phyloP scores from a whole-genome alignment of 2,329 filamentous ascomycete species.

The Xylaria sp. region DNA sequence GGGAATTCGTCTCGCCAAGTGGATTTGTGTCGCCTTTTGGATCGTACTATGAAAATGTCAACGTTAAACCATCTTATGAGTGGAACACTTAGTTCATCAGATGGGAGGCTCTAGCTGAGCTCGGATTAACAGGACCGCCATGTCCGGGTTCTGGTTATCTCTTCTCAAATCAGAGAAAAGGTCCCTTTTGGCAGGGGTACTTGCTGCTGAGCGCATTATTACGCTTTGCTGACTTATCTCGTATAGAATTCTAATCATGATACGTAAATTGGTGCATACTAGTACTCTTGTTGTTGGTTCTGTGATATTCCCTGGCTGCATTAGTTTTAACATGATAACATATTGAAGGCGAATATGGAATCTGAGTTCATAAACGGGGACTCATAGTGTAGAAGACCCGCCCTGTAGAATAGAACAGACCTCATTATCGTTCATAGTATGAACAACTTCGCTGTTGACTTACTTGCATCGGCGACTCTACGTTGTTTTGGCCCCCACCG shows the following conservation, averaged over 20 bases:
- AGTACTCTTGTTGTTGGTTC: neutral
- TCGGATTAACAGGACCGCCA: neutral
- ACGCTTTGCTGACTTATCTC: neutral
- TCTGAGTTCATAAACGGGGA: neutral
- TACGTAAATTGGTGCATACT: neutral
- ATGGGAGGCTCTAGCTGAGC: no score
- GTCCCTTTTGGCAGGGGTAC: neutral
- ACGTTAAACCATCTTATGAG: no score
- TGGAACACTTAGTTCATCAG: no score
- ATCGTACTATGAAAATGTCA: no score
- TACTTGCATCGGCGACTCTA: neutral
- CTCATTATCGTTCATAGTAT: neutral
- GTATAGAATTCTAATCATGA: neutral
- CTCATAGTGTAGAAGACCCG: neutral
- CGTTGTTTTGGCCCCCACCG: neutral
- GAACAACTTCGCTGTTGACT: neutral
- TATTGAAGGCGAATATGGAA: neutral
- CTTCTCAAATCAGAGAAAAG: neutral
- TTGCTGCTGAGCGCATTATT: neutral
- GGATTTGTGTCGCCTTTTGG: no score
- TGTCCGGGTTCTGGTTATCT: neutral
- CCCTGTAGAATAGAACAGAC: neutral
- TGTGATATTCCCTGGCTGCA: conserved; percentile 9
- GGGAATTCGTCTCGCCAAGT: no score
- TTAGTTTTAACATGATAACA: neutral